Conservation (phyloP, 441 rosid species). For the Populus trichocarpa region DNA sequence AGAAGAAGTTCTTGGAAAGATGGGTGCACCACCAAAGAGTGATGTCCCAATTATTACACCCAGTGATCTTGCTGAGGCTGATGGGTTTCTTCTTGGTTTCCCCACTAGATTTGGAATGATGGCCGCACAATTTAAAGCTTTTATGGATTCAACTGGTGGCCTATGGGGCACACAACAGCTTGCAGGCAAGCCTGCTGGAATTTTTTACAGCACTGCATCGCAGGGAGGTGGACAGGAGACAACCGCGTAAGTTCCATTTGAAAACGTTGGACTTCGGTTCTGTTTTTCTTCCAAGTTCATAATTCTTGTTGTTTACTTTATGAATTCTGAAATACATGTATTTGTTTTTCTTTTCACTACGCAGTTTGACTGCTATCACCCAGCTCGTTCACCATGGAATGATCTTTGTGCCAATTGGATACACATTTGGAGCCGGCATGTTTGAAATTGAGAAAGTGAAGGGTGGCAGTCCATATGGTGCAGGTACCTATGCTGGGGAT, state of each 20-base stretch:
- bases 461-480: constrained; percentile 95
- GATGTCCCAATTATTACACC: constrained; percentile 77
- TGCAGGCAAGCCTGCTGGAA: constrained; percentile 97
- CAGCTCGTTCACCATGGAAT: constrained; percentile 97
- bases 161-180: constrained; percentile 92
- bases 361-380: constrained; percentile 88
- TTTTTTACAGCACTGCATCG: constrained; percentile 92
- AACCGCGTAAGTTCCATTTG: constrained; percentile 55
- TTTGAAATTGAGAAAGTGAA: constrained; percentile 92
- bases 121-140: constrained; percentile 98
- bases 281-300: background rate
- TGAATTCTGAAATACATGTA: background rate
- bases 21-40: constrained; percentile 89
- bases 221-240: constrained; percentile 99
- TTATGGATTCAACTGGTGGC: constrained; percentile 90
- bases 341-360: background rate
- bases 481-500: constrained; percentile 90
- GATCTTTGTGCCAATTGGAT: constrained; percentile 89
- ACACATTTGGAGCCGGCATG: constrained; percentile 98
- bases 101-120: constrained; percentile 98
- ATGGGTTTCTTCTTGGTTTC: constrained; percentile 86
- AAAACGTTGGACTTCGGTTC: background rate
- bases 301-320: background rate
- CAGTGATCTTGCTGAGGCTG: constrained; percentile 75
- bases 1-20: constrained; percentile 77